Conservation (phyloP, 2,329 filamentous ascomycete genomes). For the Thermoascus crustaceus region DNA sequence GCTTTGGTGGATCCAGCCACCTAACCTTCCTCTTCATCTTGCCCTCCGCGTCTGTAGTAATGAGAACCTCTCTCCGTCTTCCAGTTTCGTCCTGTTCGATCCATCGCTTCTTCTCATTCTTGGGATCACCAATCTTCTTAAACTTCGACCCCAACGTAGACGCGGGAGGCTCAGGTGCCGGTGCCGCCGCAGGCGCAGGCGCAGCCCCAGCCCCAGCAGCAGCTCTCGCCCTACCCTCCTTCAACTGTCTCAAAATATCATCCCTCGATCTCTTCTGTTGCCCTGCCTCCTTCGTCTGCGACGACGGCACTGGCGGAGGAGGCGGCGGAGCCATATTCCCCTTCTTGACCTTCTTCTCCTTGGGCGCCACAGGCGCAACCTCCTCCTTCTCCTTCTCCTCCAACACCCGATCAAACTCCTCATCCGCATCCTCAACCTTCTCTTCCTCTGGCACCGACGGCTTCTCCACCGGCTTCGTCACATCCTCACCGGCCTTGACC, state of each 20-base stretch:
- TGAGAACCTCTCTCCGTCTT: conserved; percentile 49
- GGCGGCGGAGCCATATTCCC: conserved; percentile 41
- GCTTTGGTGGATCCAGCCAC: conserved; percentile 43
- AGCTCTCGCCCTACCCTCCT: conserved; percentile 45
- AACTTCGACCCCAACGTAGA: conserved; percentile 48
- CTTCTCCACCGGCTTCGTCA: conserved; percentile 29
- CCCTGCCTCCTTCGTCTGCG: too few relatives aligned
- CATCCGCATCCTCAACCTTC: conserved; percentile 49
- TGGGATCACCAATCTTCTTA: conserved; percentile 43
- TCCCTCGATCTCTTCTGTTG: conserved; percentile 48
- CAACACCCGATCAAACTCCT: conserved; percentile 44
- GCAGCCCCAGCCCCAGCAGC: too few relatives aligned
- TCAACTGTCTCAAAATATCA: conserved; percentile 53
- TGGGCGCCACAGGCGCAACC: conserved; percentile 22
- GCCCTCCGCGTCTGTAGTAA: conserved; percentile 51
- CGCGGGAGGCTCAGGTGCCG: conserved; percentile 37
- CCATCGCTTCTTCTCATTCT: conserved; percentile 42
- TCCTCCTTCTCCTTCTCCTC: conserved; percentile 29
- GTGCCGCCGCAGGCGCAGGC: conserved; percentile 32
- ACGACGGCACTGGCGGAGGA: conserved; percentile 27
- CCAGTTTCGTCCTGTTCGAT: conserved; percentile 48
- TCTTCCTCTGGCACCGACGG: conserved; percentile 15
- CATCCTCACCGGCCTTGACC: conserved; percentile 45
- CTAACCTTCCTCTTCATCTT: conserved; percentile 54
- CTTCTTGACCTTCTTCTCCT: conserved; percentile 42